Base-by-base conservation (phyloP, 148 eudicot species). In the Rhododendron williamsianum region DNA sequence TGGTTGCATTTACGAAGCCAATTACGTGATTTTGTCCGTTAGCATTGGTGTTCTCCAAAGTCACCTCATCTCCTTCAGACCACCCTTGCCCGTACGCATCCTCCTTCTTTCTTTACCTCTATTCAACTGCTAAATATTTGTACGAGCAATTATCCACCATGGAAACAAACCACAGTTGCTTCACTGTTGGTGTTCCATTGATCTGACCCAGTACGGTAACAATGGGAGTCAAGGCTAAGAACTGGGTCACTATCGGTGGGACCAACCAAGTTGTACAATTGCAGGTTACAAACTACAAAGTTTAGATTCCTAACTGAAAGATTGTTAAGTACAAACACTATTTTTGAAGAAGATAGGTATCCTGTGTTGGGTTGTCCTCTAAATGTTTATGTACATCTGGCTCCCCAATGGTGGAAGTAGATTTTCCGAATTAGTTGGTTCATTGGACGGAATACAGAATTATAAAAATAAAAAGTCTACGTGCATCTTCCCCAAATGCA, bases 31-130 rank as follows among this genome's bases (percentile, higher is more conserved):
- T 85, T 89, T 96, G 92, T 93, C 98, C 0, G 94, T 90, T 86
- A 94, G 97, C 87, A 94, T 96, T 85, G 98, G 98, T 15, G 98
- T 96, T 83, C 98, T 96, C 86, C 96, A 96, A 91, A 96, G 98
- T 88, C 72, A 92, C 87, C 93, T 96, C 33, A 93, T 96, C 85
- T 90, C 95, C 87, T 93, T 96, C 88, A 72, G 78, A 69, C 98
- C 98, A 30, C 89, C 95, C 38, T 90, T 96, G 85, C 98, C 98
- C 49, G 98, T 96, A 91, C 49, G 92, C 87, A 51, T 49, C n/a
- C 23, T 80, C 6, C n/a, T 30, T 51, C 23, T 80, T 80, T 16
- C 52, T 52, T 4, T n/a, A 9, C 49, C 30, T 78, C 33, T 45
- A 46, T 48, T 30, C 8, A 78, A 25, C 54, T 46, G 6, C 49